Conservation (phyloP, 495 filamentous ascomycete genomes). For the Hypoxylon crocopeplum region DNA sequence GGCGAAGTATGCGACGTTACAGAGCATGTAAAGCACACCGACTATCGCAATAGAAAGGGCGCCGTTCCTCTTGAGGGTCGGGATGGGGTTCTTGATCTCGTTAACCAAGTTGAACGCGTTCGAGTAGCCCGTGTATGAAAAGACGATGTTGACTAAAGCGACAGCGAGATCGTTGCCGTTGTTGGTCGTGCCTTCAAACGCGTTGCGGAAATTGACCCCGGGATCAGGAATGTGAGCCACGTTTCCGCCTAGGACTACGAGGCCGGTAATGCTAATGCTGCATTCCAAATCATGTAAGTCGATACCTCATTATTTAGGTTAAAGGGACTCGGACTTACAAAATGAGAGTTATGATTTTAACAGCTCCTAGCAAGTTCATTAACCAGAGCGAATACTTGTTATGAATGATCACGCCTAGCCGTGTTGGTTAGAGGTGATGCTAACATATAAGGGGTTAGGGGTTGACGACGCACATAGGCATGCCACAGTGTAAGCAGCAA, state of each 20-base stretch:
- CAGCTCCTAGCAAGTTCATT: conserved; percentile 62
- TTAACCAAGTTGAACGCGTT: conserved; percentile 73
- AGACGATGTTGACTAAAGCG: conserved; percentile 67
- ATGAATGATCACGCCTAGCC: conserved; percentile 56
- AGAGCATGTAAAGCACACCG: conserved; percentile 63
- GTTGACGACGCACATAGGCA: conserved; percentile 48
- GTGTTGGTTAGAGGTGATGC: background rate
- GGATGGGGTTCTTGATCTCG: conserved; percentile 61
- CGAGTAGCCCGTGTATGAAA: conserved; percentile 66
- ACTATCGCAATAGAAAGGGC: conserved; percentile 58
- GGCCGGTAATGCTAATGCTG: conserved; percentile 61
- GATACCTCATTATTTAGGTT: background rate
- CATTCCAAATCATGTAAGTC: background rate
- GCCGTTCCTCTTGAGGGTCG: conserved; percentile 60
- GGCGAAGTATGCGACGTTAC: conserved; percentile 68
- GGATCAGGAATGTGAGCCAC: conserved; percentile 61
- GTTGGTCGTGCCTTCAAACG: conserved; percentile 59
- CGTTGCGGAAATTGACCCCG: conserved; percentile 61
- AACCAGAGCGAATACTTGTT: conserved; percentile 62
- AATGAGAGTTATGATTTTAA: conserved; percentile 63
- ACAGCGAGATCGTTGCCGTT: conserved; percentile 64
- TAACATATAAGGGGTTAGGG: background rate
- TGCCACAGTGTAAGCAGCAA: conserved; percentile 65
- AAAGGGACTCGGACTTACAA: conserved; percentile 40
- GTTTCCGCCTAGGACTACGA: conserved; percentile 67